Percentiles rank a stretch among this genome's conserved stretches.
phyloP scores from a whole-genome alignment of 2,329 filamentous ascomycete species.

The Botrytis paeoniae region DNA sequence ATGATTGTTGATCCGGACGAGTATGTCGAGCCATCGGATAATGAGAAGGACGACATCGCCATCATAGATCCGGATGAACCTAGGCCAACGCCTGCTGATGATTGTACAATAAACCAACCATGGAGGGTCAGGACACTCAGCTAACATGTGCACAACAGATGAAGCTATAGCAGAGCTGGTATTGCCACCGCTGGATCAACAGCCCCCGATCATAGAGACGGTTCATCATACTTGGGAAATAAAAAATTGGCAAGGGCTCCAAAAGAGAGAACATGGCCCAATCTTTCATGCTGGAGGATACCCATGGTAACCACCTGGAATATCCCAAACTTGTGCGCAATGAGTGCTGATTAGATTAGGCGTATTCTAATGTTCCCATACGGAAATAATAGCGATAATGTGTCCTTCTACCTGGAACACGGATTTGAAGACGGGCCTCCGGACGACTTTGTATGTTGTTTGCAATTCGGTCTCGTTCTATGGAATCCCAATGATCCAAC shows the following conservation, averaged over 20 bases:
- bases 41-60: slow-evolving; percentile 42
- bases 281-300: slow-evolving; percentile 80
- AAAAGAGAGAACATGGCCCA: slow-evolving; percentile 82
- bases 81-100: slow-evolving; percentile 36
- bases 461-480: slow-evolving; percentile 89
- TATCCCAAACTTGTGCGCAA: slow-evolving; percentile 16
- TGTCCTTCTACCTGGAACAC: slow-evolving; percentile 95
- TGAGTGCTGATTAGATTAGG: slow-evolving; percentile 50
- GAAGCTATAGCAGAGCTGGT: slow-evolving; percentile 83
- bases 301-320: slow-evolving; percentile 64
- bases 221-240: slow-evolving; percentile 82
- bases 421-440: slow-evolving; percentile 77
- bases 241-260: slow-evolving; percentile 72
- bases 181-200: slow-evolving; percentile 67
- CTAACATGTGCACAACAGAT: slow-evolving; percentile 47
- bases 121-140: slow-evolving; percentile 5
- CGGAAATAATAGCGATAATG: slow-evolving; percentile 90
- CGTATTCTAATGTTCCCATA: slow-evolving; percentile 92
- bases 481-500: slow-evolving; percentile 94
- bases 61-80: slow-evolving; percentile 41
- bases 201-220: slow-evolving; percentile 77
- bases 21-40: slow-evolving; percentile 32
- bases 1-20: slow-evolving; percentile 38
- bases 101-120: slow-evolving; percentile 36
- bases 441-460: slow-evolving; percentile 94